Evolutionary conservation across 352 stramenopile species (phyloP).

Genomic region (Phytophthora pistaciae): DNA sequence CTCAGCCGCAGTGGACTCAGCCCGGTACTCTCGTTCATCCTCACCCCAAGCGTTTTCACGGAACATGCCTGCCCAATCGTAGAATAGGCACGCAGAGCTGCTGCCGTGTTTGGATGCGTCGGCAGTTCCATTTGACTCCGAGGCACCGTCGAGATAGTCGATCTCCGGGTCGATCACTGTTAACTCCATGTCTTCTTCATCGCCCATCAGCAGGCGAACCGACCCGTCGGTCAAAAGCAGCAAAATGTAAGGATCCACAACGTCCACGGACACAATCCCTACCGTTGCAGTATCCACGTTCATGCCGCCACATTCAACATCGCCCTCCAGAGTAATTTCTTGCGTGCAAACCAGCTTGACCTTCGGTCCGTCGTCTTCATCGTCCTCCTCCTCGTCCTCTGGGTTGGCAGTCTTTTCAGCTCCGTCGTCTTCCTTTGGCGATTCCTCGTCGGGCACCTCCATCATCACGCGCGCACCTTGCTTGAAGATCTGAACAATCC

Average conservation of each 20-base stretch:
- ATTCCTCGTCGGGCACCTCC: constrained; percentile 57
- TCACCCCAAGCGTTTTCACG: constrained; percentile 67
- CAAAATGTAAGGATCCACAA: constrained; percentile 88
- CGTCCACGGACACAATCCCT: constrained; percentile 84
- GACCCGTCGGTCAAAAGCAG: constrained; percentile 84
- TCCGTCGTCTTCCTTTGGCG: constrained; percentile 30
- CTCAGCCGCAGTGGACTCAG: constrained; percentile 16
- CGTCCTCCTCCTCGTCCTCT: constrained; percentile 48
- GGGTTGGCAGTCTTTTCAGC: constrained; percentile 12
- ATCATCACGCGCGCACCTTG: constrained; percentile 87
- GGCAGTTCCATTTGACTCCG: constrained; percentile 37
- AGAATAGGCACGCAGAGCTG: constrained; percentile 82
- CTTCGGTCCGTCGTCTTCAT: constrained; percentile 66
- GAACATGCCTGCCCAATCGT: constrained; percentile 89
- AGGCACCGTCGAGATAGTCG: constrained; percentile 51
- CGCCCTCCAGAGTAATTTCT: constrained; percentile 84
- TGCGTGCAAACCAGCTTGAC: constrained; percentile 84
- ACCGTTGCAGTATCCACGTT: constrained; percentile 80
- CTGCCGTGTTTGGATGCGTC: constrained; percentile 48
- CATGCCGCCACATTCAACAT: constrained; percentile 85
- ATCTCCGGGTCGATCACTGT: constrained; percentile 84
- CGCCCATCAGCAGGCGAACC: constrained; percentile 82
- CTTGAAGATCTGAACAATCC: constrained; percentile 90
- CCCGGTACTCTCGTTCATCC: constrained; percentile 50
- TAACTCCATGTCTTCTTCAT: constrained; percentile 85